Evolutionary conservation across 305 asterid genomes (phyloP).

Genomic region (Fraxinus sp.): DNA sequence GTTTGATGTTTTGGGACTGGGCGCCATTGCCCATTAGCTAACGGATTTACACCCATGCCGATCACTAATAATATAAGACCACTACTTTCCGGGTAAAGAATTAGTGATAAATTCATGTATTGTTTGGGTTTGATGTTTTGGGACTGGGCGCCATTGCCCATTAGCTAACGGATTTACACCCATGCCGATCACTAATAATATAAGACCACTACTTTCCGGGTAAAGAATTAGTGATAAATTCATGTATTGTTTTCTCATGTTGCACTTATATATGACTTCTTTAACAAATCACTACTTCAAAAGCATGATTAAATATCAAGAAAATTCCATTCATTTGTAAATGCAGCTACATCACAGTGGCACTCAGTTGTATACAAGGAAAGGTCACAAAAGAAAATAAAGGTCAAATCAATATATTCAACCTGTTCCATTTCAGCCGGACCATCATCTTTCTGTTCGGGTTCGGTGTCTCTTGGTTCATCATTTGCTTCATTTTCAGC

Average conservation of each 20-base stretch:
- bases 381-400: background rate
- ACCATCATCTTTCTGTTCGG: constrained; percentile 56
- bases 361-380: background rate
- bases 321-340: constrained; percentile 1
- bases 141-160: background rate
- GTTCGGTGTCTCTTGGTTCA: constrained; percentile 42
- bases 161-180: background rate
- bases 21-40: background rate
- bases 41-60: background rate
- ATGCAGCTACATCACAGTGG: constrained; percentile 13
- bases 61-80: background rate
- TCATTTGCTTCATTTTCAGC: constrained; percentile 44
- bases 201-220: background rate
- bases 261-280: background rate
- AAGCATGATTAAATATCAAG: background rate
- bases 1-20: background rate
- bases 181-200: background rate
- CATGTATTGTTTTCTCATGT: background rate
- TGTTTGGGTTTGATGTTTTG: background rate
- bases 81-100: background rate
- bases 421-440: constrained; percentile 93
- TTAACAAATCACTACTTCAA: background rate
- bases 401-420: background rate
- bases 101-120: background rate
- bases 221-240: background rate